Percentiles rank a stretch among this genome's conserved stretches.
Evolutionary conservation across 2,329 filamentous ascomycete genomes (phyloP).

Genomic region (Exophiala xenobiotica): DNA sequence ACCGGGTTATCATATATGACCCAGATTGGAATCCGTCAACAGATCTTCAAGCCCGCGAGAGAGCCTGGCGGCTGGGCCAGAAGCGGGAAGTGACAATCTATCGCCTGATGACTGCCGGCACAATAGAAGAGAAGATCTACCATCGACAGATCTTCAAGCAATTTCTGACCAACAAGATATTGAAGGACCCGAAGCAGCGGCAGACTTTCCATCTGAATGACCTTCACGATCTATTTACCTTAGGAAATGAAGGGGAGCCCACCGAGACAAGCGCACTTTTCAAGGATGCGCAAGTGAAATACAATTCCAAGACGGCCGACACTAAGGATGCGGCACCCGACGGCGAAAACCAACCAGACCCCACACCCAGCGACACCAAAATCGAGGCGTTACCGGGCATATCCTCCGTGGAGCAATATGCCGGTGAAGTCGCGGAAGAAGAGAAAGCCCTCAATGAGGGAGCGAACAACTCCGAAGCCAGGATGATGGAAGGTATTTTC

Average conservation of each 20-base stretch:
- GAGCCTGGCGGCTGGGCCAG: constrained; percentile 93
- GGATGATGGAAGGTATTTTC: constrained; percentile 87
- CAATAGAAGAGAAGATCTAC: constrained; percentile 99
- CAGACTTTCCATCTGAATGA: constrained; percentile 88
- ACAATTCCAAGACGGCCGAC: constrained; percentile 43
- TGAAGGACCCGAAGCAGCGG: constrained; percentile 90
- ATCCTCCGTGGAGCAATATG: constrained; percentile 64
- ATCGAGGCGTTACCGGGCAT: constrained; percentile 60
- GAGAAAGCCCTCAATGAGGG: constrained; percentile 35
- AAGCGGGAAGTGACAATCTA: constrained; percentile 95
- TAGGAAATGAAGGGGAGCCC: constrained; percentile 66
- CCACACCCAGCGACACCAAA: constrained; percentile 35
- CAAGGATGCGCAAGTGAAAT: constrained; percentile 76
- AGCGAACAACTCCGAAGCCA: constrained; percentile 58
- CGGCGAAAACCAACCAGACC: constrained; percentile 30
- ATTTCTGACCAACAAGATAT: constrained; percentile 92
- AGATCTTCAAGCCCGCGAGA: constrained; percentile 89
- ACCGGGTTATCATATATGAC: constrained; percentile 96
- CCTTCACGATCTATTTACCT: constrained; percentile 85
- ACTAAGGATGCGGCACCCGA: constrained; percentile 13
- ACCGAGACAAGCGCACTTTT: constrained; percentile 87
- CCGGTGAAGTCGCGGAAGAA: constrained; percentile 50
- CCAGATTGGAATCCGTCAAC: constrained; percentile 99
- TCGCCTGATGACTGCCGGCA: constrained; percentile 94
- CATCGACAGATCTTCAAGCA: constrained; percentile 99